These are phyloP conservation scores for Aspergillus indologenus DNA, from an alignment of 495 filamentous ascomycete species.

Conservation along the genomic window DNA sequence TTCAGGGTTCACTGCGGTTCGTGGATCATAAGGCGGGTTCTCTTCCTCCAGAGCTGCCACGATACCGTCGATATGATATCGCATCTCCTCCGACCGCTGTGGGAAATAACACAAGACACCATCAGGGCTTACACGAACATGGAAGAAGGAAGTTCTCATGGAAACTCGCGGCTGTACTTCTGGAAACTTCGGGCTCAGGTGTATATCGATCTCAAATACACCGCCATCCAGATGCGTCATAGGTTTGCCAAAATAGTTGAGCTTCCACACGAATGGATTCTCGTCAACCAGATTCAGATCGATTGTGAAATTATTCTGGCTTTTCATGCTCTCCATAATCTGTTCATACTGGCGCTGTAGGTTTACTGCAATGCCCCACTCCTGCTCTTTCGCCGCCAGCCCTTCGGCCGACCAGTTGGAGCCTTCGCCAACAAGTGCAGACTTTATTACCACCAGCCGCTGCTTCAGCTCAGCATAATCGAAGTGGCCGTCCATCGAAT, in stretches of 20 bases:
- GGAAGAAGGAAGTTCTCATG: conserved; percentile 78
- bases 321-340: conserved; percentile 68
- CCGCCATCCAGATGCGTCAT: conserved; percentile 95
- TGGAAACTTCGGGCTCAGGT: conserved; percentile 85
- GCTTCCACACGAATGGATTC: conserved; percentile 52
- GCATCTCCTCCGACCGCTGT: conserved; percentile 69
- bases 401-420: conserved; percentile 70
- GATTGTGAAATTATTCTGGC: conserved; percentile 63
- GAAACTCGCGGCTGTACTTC: conserved; percentile 85
- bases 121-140: conserved; percentile 77
- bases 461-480: conserved; percentile 72
- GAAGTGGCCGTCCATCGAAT: conserved; percentile 85
- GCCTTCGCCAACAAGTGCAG: conserved; percentile 68
- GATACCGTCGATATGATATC: conserved; percentile 81
- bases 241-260: conserved; percentile 85
- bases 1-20: conserved; percentile 83
- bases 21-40: conserved; percentile 81
- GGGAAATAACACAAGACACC: conserved; percentile 85
- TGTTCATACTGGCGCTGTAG: conserved; percentile 82
- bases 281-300: conserved; percentile 68
- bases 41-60: conserved; percentile 83
- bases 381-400: conserved; percentile 55
- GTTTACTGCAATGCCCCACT: conserved; percentile 73
- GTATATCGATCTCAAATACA: conserved; percentile 75
- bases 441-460: conserved; percentile 63